Evolutionary conservation across 2,329 filamentous ascomycete genomes (phyloP).

Genomic region (Trichoderma sp.): DNA sequence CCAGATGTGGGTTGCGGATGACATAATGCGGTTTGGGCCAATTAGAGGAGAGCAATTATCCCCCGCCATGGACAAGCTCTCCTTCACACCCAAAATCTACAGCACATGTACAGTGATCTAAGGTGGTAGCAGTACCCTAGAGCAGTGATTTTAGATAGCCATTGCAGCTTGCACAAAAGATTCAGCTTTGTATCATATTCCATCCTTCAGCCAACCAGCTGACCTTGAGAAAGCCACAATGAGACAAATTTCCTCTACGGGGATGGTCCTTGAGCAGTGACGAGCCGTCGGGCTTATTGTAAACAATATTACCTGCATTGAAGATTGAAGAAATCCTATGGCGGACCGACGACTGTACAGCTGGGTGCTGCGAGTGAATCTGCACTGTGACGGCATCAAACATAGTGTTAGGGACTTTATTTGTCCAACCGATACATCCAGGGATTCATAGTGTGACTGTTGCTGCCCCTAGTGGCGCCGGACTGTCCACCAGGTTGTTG

Average conservation of each 20-base stretch:
- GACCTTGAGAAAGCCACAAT: background rate
- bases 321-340: background rate
- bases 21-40: slow-evolving; percentile 14
- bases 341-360: background rate
- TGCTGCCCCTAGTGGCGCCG: background rate
- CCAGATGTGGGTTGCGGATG: slow-evolving; percentile 16
- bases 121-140: background rate
- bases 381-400: slow-evolving; percentile 1
- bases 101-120: background rate
- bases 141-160: background rate
- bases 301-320: background rate
- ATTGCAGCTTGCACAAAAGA: background rate
- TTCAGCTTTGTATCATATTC: background rate
- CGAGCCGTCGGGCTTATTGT: background rate
- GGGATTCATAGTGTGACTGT: background rate
- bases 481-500: background rate
- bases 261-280: background rate
- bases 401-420: background rate
- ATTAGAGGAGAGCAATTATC: background rate
- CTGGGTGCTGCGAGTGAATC: background rate
- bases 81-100: background rate
- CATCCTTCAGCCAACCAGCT: background rate
- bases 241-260: background rate
- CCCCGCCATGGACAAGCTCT: background rate
- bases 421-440: background rate